Percentiles rank a stretch among this genome's conserved stretches.
These are phyloP conservation scores for Aquilaria malaccensis DNA, from an alignment of 345 rosid species.

Conservation along the genomic window DNA sequence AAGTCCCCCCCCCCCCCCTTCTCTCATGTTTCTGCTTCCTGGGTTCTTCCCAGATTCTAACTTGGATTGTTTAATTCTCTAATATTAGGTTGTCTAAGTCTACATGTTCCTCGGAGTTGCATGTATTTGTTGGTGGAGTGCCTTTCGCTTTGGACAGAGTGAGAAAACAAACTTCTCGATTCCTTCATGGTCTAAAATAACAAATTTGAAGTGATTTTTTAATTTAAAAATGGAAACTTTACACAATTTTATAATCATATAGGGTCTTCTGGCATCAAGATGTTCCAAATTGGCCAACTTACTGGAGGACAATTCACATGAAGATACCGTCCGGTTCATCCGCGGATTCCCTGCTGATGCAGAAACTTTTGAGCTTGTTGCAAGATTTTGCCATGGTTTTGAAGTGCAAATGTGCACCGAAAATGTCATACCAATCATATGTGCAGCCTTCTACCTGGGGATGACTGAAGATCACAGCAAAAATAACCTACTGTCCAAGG, in stretches of 20 bases:
- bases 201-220: no score
- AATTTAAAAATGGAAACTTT: not conserved
- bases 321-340: constrained; percentile 29
- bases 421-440: constrained; percentile 51
- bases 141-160: constrained; percentile 41
- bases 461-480: constrained; percentile 63
- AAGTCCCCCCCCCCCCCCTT: no score
- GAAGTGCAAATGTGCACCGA: constrained; percentile 39
- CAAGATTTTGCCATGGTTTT: constrained; percentile 59
- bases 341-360: constrained; percentile 46
- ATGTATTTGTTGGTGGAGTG: constrained; percentile 25
- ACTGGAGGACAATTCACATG: constrained; percentile 26
- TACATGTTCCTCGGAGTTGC: constrained; percentile 24
- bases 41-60: no score
- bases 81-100: constrained; percentile 33
- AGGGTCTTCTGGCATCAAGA: constrained; percentile 59
- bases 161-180: constrained; percentile 12
- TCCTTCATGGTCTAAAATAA: not conserved
- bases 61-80: no score
- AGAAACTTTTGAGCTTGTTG: constrained; percentile 51
- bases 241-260: not conserved
- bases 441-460: constrained; percentile 47
- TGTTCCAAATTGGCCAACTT: constrained; percentile 53
- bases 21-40: no score
- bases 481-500: constrained; percentile 46